Conservation (phyloP, 2,329 filamentous ascomycete species). For the Claviceps arundinis region DNA sequence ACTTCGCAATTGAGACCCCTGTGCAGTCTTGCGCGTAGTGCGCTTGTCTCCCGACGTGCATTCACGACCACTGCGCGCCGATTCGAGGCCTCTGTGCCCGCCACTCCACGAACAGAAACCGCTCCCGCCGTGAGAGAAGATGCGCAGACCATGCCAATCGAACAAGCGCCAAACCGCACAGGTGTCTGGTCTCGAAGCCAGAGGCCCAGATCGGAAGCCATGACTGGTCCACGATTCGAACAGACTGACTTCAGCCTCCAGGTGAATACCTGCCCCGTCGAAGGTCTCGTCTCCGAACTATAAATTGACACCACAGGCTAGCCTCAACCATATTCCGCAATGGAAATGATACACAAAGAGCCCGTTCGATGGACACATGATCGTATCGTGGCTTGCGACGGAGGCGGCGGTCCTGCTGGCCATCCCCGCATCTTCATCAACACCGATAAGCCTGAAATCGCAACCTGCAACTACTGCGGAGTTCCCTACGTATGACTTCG, state of each 20-base stretch:
- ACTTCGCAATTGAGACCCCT: constrained; percentile 33
- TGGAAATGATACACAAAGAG: constrained; percentile 91
- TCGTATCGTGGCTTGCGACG: constrained; percentile 73
- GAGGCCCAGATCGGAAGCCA: constrained; percentile 65
- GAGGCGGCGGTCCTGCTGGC: constrained; percentile 77
- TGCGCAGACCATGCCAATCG: constrained; percentile 31
- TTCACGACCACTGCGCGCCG: constrained; percentile 36
- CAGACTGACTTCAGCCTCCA: constrained; percentile 89
- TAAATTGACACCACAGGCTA: constrained; percentile 25
- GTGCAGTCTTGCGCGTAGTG: constrained; percentile 28
- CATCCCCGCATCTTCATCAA: constrained; percentile 97
- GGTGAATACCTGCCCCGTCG: constrained; percentile 39
- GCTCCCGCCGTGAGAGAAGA: constrained; percentile 31
- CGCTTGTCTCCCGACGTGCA: constrained; percentile 30
- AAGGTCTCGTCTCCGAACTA: neutral
- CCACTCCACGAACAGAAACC: constrained; percentile 25
- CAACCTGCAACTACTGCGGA: constrained; percentile 83
- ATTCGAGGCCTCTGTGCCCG: constrained; percentile 29
- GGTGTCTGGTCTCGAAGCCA: constrained; percentile 79
- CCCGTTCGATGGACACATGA: constrained; percentile 86
- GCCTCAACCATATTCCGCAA: constrained; percentile 82
- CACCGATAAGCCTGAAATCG: constrained; percentile 90
- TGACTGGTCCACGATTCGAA: constrained; percentile 91
- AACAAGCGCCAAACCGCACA: constrained; percentile 78
- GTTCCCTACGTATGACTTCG: constrained; percentile 67